phyloP scores from a whole-genome alignment of 352 stramenopile species.

The Phytophthora hybrid region DNA sequence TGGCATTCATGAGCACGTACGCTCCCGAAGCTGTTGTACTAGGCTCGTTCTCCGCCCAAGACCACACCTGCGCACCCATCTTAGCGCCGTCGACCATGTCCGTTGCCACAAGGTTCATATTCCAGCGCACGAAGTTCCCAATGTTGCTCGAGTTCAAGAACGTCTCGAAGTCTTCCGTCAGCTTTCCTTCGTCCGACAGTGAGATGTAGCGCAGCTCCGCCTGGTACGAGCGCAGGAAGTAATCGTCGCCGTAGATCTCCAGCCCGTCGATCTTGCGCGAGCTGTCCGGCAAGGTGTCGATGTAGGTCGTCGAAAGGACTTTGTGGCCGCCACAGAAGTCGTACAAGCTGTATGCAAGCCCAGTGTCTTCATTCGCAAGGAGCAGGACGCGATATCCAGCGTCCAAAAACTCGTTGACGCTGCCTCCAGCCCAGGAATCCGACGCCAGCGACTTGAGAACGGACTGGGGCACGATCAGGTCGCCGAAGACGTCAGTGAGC shows the following conservation, averaged over 20 bases:
- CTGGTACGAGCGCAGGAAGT: constrained; percentile 58
- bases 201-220: constrained; percentile 61
- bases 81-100: constrained; percentile 56
- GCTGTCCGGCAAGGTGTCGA: constrained; percentile 44
- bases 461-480: too few species aligned
- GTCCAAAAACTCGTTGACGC: constrained; percentile 48
- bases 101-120: constrained; percentile 60
- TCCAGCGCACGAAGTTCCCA: constrained; percentile 60
- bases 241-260: constrained; percentile 58
- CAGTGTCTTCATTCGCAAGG: constrained; percentile 59
- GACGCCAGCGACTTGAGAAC: constrained; percentile 45
- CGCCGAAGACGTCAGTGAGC: too few species aligned
- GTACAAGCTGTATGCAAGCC: constrained; percentile 44
- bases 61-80: constrained; percentile 58
- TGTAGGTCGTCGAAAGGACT: constrained; percentile 47
- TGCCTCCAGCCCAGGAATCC: constrained; percentile 43
- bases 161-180: constrained; percentile 37
- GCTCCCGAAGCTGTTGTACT: constrained; percentile 32
- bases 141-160: constrained; percentile 53
- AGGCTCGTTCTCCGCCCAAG: constrained; percentile 58
- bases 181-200: constrained; percentile 33
- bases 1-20: constrained; percentile 45
- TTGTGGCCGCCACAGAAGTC: constrained; percentile 55
- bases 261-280: constrained; percentile 48
- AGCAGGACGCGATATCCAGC: constrained; percentile 49